A percentile compares a stretch with the other conserved stretches of the same genome.
Evolutionary conservation across 768 basidiomycete genomes (phyloP).

Genomic region (Leccinum uliginosum): DNA sequence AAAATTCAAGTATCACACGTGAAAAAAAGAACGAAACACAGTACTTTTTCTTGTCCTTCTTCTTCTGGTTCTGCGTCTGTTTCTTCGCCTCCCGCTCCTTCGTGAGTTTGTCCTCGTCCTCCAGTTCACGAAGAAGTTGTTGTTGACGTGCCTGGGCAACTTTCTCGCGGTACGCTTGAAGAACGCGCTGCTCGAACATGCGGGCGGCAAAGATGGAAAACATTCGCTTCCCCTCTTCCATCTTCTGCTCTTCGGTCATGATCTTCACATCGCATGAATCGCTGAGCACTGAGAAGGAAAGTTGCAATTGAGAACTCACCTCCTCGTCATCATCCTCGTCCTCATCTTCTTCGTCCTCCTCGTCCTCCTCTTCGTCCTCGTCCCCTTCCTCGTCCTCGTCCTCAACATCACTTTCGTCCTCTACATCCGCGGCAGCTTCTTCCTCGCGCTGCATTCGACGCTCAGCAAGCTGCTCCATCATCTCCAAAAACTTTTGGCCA

Average conservation of each 20-base stretch:
- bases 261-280: constrained; percentile 36
- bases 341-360: constrained; percentile 56
- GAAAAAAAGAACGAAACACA: constrained; percentile 18
- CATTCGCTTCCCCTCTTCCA: constrained; percentile 99
- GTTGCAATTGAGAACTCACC: constrained; percentile 27
- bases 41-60: constrained; percentile 98
- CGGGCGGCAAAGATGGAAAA: constrained; percentile 99
- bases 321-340: constrained; percentile 46
- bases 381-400: constrained; percentile 57
- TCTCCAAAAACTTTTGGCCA: constrained; percentile 97
- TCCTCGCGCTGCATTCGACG: constrained; percentile 91
- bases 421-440: constrained; percentile 55
- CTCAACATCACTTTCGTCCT: constrained; percentile 57
- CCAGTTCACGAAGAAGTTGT: constrained; percentile 89
- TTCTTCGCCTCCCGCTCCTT: constrained; percentile 90
- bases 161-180: constrained; percentile 94
- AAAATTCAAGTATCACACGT: constrained; percentile 1
- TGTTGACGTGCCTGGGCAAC: constrained; percentile 94
- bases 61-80: constrained; percentile 94
- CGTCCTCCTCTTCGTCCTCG: constrained; percentile 63
- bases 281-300: constrained; percentile 7
- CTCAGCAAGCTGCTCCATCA: constrained; percentile 99
- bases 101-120: constrained; percentile 86
- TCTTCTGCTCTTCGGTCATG: constrained; percentile 95
- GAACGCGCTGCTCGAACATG: constrained; percentile 98